Evolutionary conservation across 139 green algal species (phyloP).

Genomic region (Closterium sp.): DNA sequence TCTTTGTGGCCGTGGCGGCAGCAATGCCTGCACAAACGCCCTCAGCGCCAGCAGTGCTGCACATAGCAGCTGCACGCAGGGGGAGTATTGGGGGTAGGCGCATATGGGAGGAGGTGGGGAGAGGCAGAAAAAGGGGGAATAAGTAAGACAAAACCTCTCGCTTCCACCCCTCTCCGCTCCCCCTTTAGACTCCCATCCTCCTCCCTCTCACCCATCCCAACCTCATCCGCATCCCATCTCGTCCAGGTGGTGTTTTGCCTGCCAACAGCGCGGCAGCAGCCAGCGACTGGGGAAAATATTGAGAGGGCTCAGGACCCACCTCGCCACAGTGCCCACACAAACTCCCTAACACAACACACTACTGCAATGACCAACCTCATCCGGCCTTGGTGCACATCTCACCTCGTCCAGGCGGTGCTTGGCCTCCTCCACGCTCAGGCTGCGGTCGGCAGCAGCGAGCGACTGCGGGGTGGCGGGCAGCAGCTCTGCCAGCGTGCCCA

Average conservation of each 20-base stretch:
- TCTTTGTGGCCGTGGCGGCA: not conserved
- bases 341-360: too few relatives aligned
- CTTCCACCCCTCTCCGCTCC: not conserved
- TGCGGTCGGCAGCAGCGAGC: not conserved
- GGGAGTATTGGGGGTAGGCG: not conserved
- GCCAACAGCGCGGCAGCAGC: too few relatives aligned
- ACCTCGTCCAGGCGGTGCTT: conserved; percentile 70
- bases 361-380: not conserved
- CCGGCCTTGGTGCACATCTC: not conserved
- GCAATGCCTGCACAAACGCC: conserved; percentile 57
- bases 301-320: too few relatives aligned
- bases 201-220: not conserved
- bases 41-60: conserved; percentile 58
- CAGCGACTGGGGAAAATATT: too few relatives aligned
- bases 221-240: conserved; percentile 56
- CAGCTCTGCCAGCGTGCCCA: not conserved
- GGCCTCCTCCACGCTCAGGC: conserved; percentile 65
- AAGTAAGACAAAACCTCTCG: too few relatives aligned
- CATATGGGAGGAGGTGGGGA: not conserved
- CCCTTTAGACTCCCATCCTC: too few relatives aligned
- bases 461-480: not conserved
- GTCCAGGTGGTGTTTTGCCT: conserved; percentile 70
- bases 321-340: too few relatives aligned
- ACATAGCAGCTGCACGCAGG: conserved; percentile 11
- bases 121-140: not conserved